A percentile compares a stretch with the other conserved stretches of the same genome.
Evolutionary conservation across 345 rosid genomes (phyloP).

Genomic region (Combretum micranthum): DNA sequence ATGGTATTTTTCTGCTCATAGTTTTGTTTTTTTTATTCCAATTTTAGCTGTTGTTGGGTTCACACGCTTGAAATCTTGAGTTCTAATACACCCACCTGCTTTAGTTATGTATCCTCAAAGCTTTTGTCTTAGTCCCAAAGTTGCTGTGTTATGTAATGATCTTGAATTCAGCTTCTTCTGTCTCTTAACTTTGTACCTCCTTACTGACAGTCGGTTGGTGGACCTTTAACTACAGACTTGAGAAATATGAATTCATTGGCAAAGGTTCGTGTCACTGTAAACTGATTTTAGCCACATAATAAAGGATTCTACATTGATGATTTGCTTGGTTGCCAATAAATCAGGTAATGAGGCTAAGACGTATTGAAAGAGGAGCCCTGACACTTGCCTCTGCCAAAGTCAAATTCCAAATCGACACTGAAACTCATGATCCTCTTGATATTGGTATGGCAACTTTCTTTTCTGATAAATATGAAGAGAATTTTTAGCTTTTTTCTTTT

Average conservation of each 20-base stretch:
- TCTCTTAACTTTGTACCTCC: constrained; percentile 13
- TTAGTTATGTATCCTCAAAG: too few species aligned
- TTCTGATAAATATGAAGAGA: too few species aligned
- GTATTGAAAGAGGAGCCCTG: constrained; percentile 90
- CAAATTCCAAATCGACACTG: constrained; percentile 96
- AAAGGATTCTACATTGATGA: constrained; percentile 6
- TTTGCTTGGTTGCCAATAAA: constrained; percentile 18
- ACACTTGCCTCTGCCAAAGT: constrained; percentile 99
- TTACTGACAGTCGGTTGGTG: constrained; percentile 62
- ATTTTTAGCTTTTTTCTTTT: too few species aligned
- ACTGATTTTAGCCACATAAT: constrained; percentile 7
- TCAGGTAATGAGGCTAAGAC: constrained; percentile 94
- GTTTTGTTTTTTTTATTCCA: too few species aligned
- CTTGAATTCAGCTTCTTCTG: neutral
- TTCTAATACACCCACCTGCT: too few species aligned
- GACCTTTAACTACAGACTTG: constrained; percentile 81
- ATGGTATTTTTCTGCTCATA: too few species aligned
- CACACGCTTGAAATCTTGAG: too few species aligned
- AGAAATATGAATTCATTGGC: constrained; percentile 96
- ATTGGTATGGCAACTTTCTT: constrained; percentile 47
- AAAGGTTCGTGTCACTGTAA: constrained; percentile 43
- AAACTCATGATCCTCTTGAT: constrained; percentile 98
- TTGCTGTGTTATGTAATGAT: neutral
- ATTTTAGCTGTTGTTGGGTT: too few species aligned
- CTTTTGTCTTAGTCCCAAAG: neutral